These are phyloP conservation scores for Coniferiporia weirii DNA, from an alignment of 1,284 basidiomycete species.

Conservation along the genomic window DNA sequence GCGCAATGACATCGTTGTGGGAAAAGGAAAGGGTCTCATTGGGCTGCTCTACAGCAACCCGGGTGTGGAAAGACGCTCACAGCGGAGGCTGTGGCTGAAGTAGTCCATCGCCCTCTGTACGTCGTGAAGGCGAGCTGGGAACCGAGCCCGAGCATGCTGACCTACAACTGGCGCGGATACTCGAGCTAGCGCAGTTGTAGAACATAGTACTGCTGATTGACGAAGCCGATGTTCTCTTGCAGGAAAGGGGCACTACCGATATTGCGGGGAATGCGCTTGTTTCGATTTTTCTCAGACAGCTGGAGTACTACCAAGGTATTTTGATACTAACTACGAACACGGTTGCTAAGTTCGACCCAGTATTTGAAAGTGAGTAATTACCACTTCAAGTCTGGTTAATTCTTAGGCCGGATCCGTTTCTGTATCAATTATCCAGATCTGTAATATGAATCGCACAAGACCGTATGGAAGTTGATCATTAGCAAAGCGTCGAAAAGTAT, in stretches of 20 bases:
- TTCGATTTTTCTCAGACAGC: slow-evolving; percentile 54
- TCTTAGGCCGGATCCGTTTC: too few species aligned
- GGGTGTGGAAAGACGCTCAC: slow-evolving; percentile 49
- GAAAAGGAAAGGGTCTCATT: slow-evolving; percentile 57
- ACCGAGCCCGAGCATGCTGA: slow-evolving; percentile 43
- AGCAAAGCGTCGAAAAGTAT: too few species aligned
- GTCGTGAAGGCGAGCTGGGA: slow-evolving; percentile 54
- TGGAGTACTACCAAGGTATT: slow-evolving; percentile 36
- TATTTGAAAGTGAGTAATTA: too few species aligned
- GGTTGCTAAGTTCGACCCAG: too few species aligned
- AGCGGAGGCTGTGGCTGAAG: slow-evolving; percentile 50
- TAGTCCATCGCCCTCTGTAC: slow-evolving; percentile 52
- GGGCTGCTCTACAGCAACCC: slow-evolving; percentile 58
- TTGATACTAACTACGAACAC: too few species aligned
- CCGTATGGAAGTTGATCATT: too few species aligned
- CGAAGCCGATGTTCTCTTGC: slow-evolving; percentile 61
- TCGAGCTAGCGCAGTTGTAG: slow-evolving; percentile 35
- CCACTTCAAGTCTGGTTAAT: too few species aligned
- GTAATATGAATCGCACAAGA: too few species aligned
- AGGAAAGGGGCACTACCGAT: slow-evolving; percentile 54
- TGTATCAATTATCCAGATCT: too few species aligned
- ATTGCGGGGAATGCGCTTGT: slow-evolving; percentile 61
- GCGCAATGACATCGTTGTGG: too few species aligned
- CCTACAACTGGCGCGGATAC: slow-evolving; percentile 37
- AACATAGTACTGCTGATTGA: slow-evolving; percentile 61